Evolutionary conservation across 108 stramenopile species (phyloP).

Genomic region (Discostella stelligeroides): DNA sequence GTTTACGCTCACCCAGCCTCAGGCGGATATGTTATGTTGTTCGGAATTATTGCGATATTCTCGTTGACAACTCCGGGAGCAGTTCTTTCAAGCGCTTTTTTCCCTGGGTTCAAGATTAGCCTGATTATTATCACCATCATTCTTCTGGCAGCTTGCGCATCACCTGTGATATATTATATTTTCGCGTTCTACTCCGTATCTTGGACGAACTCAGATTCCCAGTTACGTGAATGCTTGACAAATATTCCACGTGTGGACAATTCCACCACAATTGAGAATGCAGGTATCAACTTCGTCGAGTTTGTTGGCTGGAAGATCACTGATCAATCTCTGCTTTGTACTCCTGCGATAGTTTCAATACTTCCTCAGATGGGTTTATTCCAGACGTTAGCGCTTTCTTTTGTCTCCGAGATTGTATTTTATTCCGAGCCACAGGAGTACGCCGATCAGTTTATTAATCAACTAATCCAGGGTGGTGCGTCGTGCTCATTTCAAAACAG

Average conservation of each 20-base stretch:
- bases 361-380: constrained; percentile 59
- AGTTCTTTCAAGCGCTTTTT: constrained; percentile 47
- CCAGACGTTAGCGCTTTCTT: constrained; percentile 38
- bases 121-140: constrained; percentile 38
- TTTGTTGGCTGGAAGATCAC: constrained; percentile 46
- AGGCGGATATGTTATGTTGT: constrained; percentile 46
- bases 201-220: background rate
- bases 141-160: constrained; percentile 34
- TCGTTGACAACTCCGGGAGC: constrained; percentile 51
- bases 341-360: constrained; percentile 38
- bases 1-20: constrained; percentile 36
- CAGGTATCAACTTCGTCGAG: constrained; percentile 33
- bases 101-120: constrained; percentile 53
- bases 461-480: constrained; percentile 28
- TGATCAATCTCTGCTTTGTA: constrained; percentile 20
- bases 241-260: constrained; percentile 19
- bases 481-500: constrained; percentile 35
- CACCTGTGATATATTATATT: constrained; percentile 34
- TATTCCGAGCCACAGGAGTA: constrained; percentile 51
- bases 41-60: constrained; percentile 47
- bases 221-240: background rate
- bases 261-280: constrained; percentile 38
- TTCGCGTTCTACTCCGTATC: background rate
- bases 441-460: constrained; percentile 39
- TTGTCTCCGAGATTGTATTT: constrained; percentile 47